phyloP scores from a whole-genome alignment of 768 basidiomycete genomes.

The Lactarius vividus region DNA sequence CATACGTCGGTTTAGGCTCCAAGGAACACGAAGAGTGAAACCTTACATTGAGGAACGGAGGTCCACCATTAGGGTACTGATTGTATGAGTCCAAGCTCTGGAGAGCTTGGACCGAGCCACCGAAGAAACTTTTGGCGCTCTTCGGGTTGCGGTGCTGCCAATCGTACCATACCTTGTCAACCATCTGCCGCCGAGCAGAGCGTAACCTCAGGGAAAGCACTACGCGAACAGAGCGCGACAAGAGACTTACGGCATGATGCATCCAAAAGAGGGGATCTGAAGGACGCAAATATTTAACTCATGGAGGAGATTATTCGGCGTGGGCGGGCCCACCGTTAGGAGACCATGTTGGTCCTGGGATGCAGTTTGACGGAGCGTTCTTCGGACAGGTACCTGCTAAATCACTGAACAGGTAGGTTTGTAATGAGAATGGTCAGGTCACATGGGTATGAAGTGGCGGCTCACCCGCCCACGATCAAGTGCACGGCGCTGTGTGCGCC shows the following conservation, averaged over 20 bases:
- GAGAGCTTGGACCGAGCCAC: slow-evolving; percentile 35
- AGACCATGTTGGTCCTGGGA: slow-evolving; percentile 33
- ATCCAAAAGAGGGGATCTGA: slow-evolving; percentile 39
- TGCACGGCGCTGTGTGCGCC: slow-evolving; percentile 38
- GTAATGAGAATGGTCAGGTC: neutral
- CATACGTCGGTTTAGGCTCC: neutral
- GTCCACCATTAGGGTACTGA: slow-evolving; percentile 32
- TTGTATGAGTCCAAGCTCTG: slow-evolving; percentile 28
- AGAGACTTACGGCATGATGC: slow-evolving; percentile 36
- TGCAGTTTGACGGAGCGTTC: slow-evolving; percentile 31
- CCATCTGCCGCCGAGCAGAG: slow-evolving; percentile 30
- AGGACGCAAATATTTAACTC: neutral
- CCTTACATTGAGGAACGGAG: slow-evolving; percentile 31
- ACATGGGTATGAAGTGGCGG: neutral
- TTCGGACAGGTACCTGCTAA: slow-evolving; percentile 33
- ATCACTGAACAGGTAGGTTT: slow-evolving; percentile 29
- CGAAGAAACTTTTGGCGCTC: slow-evolving; percentile 34
- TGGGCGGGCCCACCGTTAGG: slow-evolving; percentile 32
- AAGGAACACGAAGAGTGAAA: neutral
- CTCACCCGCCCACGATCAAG: slow-evolving; percentile 36
- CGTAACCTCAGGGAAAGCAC: neutral
- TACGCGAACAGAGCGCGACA: neutral
- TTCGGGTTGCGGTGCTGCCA: slow-evolving; percentile 34
- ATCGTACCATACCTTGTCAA: slow-evolving; percentile 40
- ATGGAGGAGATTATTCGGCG: neutral